Conservation (phyloP, 108 stramenopile species). For the Pseudonitzschia multiseries region DNA sequence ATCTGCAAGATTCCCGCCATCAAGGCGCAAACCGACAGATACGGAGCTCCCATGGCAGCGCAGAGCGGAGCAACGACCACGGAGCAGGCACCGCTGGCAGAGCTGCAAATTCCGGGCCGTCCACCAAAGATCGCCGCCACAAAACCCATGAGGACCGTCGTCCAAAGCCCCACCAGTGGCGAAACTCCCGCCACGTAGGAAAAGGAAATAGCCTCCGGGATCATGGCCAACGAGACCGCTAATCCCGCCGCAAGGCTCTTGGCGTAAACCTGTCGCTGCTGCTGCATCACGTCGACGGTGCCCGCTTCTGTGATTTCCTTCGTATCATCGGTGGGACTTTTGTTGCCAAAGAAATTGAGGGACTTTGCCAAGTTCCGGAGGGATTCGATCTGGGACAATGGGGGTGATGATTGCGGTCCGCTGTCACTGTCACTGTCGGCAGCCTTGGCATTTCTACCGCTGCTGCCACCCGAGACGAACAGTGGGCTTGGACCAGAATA, state of each 20-base stretch:
- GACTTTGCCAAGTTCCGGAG: conserved; percentile 7
- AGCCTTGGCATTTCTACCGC: not conserved
- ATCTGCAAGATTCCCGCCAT: conserved; percentile 80
- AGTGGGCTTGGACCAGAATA: not conserved
- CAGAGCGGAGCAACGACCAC: conserved; percentile 82
- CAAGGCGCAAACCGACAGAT: conserved; percentile 77
- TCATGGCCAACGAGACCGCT: conserved; percentile 72
- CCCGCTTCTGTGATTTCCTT: not conserved
- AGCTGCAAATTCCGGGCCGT: conserved; percentile 83
- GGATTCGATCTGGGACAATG: conserved; percentile 3
- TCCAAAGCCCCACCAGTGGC: conserved; percentile 83
- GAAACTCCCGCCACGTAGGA: conserved; percentile 72
- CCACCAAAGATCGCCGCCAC: conserved; percentile 80
- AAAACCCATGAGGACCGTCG: conserved; percentile 84
- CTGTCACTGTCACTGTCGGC: not conserved
- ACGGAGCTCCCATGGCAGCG: conserved; percentile 65
- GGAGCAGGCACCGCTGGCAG: conserved; percentile 82
- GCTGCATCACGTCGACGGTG: not conserved
- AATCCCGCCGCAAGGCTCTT: conserved; percentile 43
- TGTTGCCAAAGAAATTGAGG: conserved; percentile 5
- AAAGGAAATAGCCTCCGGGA: conserved; percentile 79
- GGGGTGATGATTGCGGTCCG: not conserved
- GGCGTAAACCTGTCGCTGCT: not conserved
- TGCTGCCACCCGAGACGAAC: conserved; percentile 9
- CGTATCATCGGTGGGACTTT: not conserved